Evolutionary conservation across 139 green algal genomes (phyloP).

Genomic region (Chlamydomonas urium): DNA sequence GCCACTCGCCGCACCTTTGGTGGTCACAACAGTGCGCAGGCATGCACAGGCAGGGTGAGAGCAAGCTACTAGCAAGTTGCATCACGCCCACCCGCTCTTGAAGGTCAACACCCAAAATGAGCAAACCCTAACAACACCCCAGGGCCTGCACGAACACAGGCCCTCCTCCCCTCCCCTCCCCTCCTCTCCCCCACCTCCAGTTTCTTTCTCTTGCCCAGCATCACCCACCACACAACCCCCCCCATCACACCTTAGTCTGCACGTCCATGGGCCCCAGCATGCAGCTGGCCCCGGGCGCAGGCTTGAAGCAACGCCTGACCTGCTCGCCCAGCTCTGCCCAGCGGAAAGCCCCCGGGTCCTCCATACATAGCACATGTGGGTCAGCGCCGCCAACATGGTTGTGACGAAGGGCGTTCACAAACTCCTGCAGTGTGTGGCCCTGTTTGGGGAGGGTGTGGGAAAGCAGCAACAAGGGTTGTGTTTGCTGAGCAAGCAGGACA

Average conservation of each 20-base stretch:
- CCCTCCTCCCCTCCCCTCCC: no score
- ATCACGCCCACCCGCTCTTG: no score
- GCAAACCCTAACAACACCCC: no score
- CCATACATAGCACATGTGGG: constrained; percentile 5
- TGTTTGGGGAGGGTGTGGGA: not conserved
- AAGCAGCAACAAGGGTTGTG: not conserved
- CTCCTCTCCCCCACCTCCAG: no score
- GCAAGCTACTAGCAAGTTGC: no score
- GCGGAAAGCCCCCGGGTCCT: constrained; percentile 44
- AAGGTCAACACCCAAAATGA: no score
- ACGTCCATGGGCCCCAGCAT: constrained; percentile 48
- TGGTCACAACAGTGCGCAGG: no score
- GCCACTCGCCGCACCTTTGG: constrained; percentile 26
- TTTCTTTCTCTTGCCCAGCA: no score
- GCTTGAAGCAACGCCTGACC: constrained; percentile 26
- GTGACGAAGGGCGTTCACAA: constrained; percentile 6
- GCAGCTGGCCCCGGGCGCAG: constrained; percentile 36
- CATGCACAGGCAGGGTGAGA: no score
- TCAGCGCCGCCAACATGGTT: constrained; percentile 13
- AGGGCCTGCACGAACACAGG: no score
- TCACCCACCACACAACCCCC: no score
- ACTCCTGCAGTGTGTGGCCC: constrained; percentile 20
- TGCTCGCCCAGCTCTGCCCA: constrained; percentile 44
- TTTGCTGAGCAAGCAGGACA: no score
- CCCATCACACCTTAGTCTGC: constrained; percentile 43